Percentiles rank a stretch among this genome's conserved stretches.
Evolutionary conservation across 1,139 yeast genomes (phyloP).

Genomic region (Lodderomyces pseudojiufengensis): DNA sequence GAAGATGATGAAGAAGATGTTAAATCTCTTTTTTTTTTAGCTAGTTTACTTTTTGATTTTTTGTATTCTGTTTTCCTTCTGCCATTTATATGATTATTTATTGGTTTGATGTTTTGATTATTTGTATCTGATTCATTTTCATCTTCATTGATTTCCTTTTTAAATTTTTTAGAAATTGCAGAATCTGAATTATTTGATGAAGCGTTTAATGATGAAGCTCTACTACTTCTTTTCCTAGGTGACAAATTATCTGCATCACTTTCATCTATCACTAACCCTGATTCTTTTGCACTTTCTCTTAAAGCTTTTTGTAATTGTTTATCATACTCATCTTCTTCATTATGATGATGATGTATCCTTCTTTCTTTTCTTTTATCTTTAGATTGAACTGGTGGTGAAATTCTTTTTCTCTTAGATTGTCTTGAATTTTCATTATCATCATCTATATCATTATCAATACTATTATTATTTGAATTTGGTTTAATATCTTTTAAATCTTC

Average conservation of each 20-base stretch:
- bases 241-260: constrained; percentile 2
- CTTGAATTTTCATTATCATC: neutral
- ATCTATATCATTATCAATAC: neutral
- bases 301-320: constrained; percentile 66
- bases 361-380: constrained; percentile 80
- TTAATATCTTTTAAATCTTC: neutral
- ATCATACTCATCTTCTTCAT: constrained; percentile 55
- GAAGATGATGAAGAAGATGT: constrained; percentile 4
- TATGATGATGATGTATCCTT: constrained; percentile 33
- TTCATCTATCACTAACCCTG: constrained; percentile 12
- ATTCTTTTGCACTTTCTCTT: constrained; percentile 62
- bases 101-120: constrained; percentile 13
- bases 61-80: constrained; percentile 8
- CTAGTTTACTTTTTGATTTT: constrained; percentile 11
- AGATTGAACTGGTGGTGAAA: too few species aligned
- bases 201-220: constrained; percentile 2
- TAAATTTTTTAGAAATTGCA: neutral
- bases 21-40: neutral
- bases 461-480: neutral
- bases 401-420: constrained; percentile 1
- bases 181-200: neutral
- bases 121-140: constrained; percentile 6
- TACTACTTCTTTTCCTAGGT: constrained; percentile 4
- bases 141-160: constrained; percentile 3
- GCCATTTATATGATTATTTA: too few species aligned